These are phyloP conservation scores for Tetrapisispora pingtungensis DNA, from an alignment of 805 yeast genomes.

Conservation along the genomic window DNA sequence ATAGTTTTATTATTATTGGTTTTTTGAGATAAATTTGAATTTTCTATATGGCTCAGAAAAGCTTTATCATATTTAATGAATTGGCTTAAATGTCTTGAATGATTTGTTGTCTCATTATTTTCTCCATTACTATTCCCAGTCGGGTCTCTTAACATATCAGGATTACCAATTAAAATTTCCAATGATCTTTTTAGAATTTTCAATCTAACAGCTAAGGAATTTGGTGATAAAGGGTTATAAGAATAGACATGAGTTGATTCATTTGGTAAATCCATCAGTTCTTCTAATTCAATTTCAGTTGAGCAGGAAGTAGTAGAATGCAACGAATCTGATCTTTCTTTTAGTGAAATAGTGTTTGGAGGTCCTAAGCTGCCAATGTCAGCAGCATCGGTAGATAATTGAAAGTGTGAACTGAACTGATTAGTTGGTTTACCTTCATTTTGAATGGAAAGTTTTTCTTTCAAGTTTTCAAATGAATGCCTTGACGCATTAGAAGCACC, in stretches of 20 bases:
- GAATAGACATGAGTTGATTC: slow-evolving; percentile 81
- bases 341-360: neutral
- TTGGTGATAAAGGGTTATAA: slow-evolving; percentile 72
- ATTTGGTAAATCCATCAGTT: slow-evolving; percentile 55
- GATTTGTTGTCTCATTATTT: neutral
- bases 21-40: neutral
- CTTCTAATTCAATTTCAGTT: slow-evolving; percentile 27
- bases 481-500: slow-evolving; percentile 24
- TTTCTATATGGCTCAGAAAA: slow-evolving; percentile 1
- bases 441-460: slow-evolving; percentile 21
- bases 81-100: slow-evolving; percentile 4
- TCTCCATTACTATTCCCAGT: neutral
- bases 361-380: neutral
- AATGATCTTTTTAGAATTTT: slow-evolving; percentile 67
- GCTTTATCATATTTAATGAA: slow-evolving; percentile 1
- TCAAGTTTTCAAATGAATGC: slow-evolving; percentile 18
- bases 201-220: slow-evolving; percentile 64
- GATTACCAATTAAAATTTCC: slow-evolving; percentile 60
- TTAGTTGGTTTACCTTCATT: neutral
- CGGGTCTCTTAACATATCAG: slow-evolving; percentile 28
- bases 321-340: slow-evolving; percentile 4
- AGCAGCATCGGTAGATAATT: neutral
- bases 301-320: slow-evolving; percentile 8
- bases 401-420: neutral
- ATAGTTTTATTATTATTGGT: neutral